Percentiles rank a stretch among this genome's conserved stretches.
Conservation (phyloP, 1,284 basidiomycete species). For the Agaricales sp. region DNA sequence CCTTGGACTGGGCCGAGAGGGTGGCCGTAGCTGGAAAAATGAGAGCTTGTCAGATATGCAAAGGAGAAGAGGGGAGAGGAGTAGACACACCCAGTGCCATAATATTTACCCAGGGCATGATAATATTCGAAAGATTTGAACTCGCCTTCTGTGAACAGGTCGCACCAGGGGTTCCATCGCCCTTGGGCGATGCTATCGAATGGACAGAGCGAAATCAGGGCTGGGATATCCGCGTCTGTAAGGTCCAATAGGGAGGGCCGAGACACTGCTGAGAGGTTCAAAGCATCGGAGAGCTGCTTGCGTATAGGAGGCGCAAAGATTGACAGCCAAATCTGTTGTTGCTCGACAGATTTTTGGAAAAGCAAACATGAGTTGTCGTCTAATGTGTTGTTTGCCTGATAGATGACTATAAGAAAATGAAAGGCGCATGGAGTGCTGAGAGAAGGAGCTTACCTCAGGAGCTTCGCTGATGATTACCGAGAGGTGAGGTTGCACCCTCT, state of each 20-base stretch:
- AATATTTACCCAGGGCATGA: conserved; percentile 70
- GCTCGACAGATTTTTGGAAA: conserved; percentile 32
- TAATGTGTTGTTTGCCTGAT: conserved; percentile 66
- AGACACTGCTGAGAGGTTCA: too few relatives aligned
- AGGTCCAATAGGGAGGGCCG: too few relatives aligned
- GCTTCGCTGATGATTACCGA: conserved; percentile 45
- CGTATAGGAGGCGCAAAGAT: conserved; percentile 48
- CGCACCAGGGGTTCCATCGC: conserved; percentile 58
- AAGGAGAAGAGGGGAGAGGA: too few relatives aligned
- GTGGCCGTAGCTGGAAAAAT: conserved; percentile 49
- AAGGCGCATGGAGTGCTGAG: conserved; percentile 3
- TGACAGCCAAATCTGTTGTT: conserved; percentile 42
- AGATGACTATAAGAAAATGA: neutral
- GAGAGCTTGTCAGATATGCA: too few relatives aligned
- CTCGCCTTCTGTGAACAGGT: conserved; percentile 46
- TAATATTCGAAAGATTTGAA: conserved; percentile 61
- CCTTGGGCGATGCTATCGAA: conserved; percentile 59
- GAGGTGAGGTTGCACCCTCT: conserved; percentile 29
- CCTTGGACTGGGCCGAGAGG: conserved; percentile 62
- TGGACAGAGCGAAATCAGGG: conserved; percentile 42
- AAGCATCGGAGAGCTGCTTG: conserved; percentile 40
- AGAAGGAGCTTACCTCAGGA: conserved; percentile 18
- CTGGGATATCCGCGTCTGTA: neutral
- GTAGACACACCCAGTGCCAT: conserved; percentile 53
- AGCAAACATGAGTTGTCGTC: conserved; percentile 60